Conservation (phyloP, 83 land plant species). For the Isoetes engelmannii region DNA sequence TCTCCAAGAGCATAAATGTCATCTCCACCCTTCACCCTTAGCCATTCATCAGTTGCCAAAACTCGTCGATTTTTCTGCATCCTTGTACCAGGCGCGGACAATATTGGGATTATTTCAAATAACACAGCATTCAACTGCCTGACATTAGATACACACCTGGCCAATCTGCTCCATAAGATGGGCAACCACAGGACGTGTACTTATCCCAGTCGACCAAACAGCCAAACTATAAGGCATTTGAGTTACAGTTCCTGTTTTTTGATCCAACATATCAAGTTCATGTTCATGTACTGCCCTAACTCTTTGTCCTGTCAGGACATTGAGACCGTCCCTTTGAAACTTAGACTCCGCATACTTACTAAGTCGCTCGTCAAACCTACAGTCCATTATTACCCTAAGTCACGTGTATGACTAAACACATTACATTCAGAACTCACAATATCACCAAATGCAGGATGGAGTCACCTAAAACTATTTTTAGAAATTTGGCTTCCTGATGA, state of each 20-base stretch:
- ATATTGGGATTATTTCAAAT: background rate
- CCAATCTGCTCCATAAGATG: conserved; percentile 87
- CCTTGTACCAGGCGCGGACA: background rate
- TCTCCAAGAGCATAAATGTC: conserved; percentile 19
- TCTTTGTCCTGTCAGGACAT: conserved; percentile 47
- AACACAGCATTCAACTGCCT: background rate
- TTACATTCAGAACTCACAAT: background rate
- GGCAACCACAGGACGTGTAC: conserved; percentile 56
- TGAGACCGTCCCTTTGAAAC: conserved; percentile 27
- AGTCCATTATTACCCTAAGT: no score
- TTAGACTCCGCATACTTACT: conserved; percentile 27
- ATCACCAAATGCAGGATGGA: background rate
- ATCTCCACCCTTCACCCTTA: conserved; percentile 18
- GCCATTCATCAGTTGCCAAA: conserved; percentile 23
- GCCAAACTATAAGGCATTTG: conserved; percentile 73
- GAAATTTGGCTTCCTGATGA: no score
- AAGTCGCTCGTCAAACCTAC: conserved; percentile 61
- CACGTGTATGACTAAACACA: background rate
- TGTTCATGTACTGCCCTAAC: conserved; percentile 58
- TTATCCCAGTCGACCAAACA: conserved; percentile 95
- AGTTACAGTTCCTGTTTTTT: conserved; percentile 22
- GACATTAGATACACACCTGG: conserved; percentile 42
- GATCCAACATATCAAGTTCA: conserved; percentile 42
- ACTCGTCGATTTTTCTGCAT: conserved; percentile 14
- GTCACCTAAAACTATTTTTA: no score